Conservation (phyloP, 116 monocot genomes). For the Phalaenopsis hybrid region DNA sequence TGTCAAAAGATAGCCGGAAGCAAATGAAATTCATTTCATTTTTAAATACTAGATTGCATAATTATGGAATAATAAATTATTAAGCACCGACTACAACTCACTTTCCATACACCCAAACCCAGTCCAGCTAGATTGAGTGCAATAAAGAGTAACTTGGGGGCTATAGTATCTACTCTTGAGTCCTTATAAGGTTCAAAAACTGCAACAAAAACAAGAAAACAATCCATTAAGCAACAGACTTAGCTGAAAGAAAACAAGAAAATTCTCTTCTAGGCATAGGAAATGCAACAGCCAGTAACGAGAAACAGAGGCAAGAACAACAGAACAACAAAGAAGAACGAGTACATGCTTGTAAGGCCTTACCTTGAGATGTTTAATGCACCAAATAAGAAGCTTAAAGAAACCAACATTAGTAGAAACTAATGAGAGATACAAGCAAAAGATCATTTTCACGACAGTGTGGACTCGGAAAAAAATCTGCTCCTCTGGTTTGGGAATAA, state of each 20-base stretch:
- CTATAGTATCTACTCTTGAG: constrained; percentile 66
- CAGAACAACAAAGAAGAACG: neutral
- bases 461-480: neutral
- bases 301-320: neutral
- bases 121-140: constrained; percentile 84
- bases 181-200: constrained; percentile 99
- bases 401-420: neutral
- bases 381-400: constrained; percentile 1
- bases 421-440: neutral
- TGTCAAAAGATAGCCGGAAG: constrained; percentile 20
- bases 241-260: too few relatives aligned
- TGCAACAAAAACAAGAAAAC: constrained; percentile 22
- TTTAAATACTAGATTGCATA: neutral
- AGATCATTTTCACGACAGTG: neutral
- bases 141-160: constrained; percentile 80
- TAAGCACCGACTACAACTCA: constrained; percentile 17
- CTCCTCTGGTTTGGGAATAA: neutral
- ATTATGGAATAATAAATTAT: neutral
- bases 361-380: neutral
- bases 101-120: constrained; percentile 89
- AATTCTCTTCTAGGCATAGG: neutral
- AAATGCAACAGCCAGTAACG: neutral
- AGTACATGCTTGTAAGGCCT: neutral
- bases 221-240: neutral
- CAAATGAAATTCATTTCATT: neutral